A percentile compares a stretch with the other conserved stretches of the same genome.
These are phyloP conservation scores for Dictyostelium purpureum DNA, from an alignment of 78 protist species.

Conservation along the genomic window DNA sequence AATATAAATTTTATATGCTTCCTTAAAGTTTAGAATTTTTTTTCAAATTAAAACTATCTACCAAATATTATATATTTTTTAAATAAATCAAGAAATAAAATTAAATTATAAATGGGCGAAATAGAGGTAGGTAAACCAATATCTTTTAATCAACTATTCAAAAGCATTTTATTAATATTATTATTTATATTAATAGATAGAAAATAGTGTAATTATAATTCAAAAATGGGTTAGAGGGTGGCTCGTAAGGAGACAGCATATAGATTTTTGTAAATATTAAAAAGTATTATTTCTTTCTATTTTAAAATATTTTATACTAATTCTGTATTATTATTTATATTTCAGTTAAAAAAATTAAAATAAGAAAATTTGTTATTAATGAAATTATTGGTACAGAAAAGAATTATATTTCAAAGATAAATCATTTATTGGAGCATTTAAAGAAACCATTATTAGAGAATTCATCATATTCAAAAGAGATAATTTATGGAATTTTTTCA, in stretches of 20 bases:
- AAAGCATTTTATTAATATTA: no score
- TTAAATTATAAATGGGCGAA: no score
- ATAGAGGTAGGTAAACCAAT: no score
- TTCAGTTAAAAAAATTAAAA: constrained; percentile 44
- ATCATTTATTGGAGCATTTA: not conserved
- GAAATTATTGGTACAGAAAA: constrained; percentile 64
- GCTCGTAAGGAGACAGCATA: constrained; percentile 36
- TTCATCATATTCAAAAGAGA: constrained; percentile 5
- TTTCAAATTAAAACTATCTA: no score
- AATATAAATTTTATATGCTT: no score
- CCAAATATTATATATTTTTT: no score
- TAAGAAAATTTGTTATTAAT: constrained; percentile 55
- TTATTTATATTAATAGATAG: no score
- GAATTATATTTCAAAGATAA: constrained; percentile 49
- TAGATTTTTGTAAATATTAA: constrained; percentile 55
- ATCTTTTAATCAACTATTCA: no score
- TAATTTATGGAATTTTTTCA: constrained; percentile 36
- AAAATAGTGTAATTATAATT: constrained; percentile 5
- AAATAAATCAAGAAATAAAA: no score
- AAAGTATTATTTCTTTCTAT: not conserved
- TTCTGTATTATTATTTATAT: not conserved
- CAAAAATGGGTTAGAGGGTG: constrained; percentile 67
- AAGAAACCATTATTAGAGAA: constrained; percentile 41
- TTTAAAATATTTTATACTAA: not conserved
- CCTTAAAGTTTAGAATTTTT: no score